These are phyloP conservation scores for Sphagnum contortum DNA, from an alignment of 225 moss, liverwort and hornwort species.

Conservation along the genomic window DNA sequence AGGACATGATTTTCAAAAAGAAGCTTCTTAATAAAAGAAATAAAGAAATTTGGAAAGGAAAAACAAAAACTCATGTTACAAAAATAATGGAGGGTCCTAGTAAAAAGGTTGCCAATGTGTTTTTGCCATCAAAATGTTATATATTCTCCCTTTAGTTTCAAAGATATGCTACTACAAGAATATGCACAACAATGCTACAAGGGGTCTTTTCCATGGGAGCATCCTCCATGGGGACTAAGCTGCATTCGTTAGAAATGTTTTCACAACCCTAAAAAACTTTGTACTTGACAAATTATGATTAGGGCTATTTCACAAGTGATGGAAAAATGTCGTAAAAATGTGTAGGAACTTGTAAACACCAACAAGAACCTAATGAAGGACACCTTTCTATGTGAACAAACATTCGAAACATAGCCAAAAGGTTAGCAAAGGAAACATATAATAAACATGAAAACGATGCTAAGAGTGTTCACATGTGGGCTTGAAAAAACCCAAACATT, in stretches of 20 bases:
- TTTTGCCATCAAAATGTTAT: too few relatives aligned
- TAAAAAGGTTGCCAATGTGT: too few relatives aligned
- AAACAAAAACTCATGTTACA: too few relatives aligned
- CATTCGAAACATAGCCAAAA: background rate
- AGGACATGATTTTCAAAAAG: too few relatives aligned
- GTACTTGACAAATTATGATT: background rate
- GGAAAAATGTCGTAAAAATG: background rate
- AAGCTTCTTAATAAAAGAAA: too few relatives aligned
- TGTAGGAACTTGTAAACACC: background rate
- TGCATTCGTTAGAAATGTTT: background rate
- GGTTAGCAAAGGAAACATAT: background rate
- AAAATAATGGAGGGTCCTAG: too few relatives aligned
- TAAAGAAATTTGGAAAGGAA: too few relatives aligned
- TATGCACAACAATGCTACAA: too few relatives aligned
- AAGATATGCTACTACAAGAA: too few relatives aligned
- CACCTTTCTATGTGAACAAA: background rate
- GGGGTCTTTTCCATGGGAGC: too few relatives aligned
- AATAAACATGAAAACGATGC: background rate
- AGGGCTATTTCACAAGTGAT: background rate
- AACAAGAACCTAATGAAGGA: background rate
- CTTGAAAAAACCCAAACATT: background rate
- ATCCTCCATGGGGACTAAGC: too few relatives aligned
- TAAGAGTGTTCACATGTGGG: background rate
- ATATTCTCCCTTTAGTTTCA: too few relatives aligned
- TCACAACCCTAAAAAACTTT: background rate